Evolutionary conservation across 2,329 filamentous ascomycete species (phyloP).

Genomic region (Neonectria coccinea): DNA sequence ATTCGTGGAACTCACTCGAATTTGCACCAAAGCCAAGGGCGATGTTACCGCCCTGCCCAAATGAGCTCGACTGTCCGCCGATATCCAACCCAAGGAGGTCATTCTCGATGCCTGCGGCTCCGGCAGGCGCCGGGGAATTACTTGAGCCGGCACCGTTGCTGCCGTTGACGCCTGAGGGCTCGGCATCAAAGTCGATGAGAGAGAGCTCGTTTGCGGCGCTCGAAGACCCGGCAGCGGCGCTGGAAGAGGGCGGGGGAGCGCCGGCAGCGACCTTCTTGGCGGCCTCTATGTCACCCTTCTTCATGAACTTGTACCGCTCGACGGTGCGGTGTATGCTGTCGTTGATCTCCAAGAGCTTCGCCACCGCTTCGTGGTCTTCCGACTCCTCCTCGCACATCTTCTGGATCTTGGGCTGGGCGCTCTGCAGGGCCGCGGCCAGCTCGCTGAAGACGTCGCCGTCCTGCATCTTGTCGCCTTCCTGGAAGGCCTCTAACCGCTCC

Average conservation of each 20-base stretch:
- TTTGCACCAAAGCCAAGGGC: constrained; percentile 82
- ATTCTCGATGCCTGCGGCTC: constrained; percentile 80
- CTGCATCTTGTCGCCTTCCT: constrained; percentile 81
- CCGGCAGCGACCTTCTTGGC: constrained; percentile 87
- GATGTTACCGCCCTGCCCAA: constrained; percentile 83
- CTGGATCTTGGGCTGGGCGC: constrained; percentile 97
- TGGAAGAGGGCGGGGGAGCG: constrained; percentile 65
- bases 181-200: constrained; percentile 88
- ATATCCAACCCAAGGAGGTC: constrained; percentile 92
- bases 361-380: constrained; percentile 94
- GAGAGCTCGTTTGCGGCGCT: constrained; percentile 78
- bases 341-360: constrained; percentile 96
- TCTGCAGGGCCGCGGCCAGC: constrained; percentile 87
- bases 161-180: constrained; percentile 67
- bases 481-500: constrained; percentile 88
- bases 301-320: constrained; percentile 93
- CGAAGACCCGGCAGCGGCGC: constrained; percentile 68
- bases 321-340: constrained; percentile 98
- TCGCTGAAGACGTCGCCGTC: constrained; percentile 81
- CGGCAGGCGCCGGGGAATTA: constrained; percentile 48
- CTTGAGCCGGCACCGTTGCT: constrained; percentile 54
- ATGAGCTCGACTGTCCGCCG: constrained; percentile 69
- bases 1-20: constrained; percentile 64
- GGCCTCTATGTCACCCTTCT: constrained; percentile 90
- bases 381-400: constrained; percentile 99